Evolutionary conservation across 2,329 filamentous ascomycete genomes (phyloP).

Genomic region (Calonectria ilicicola): DNA sequence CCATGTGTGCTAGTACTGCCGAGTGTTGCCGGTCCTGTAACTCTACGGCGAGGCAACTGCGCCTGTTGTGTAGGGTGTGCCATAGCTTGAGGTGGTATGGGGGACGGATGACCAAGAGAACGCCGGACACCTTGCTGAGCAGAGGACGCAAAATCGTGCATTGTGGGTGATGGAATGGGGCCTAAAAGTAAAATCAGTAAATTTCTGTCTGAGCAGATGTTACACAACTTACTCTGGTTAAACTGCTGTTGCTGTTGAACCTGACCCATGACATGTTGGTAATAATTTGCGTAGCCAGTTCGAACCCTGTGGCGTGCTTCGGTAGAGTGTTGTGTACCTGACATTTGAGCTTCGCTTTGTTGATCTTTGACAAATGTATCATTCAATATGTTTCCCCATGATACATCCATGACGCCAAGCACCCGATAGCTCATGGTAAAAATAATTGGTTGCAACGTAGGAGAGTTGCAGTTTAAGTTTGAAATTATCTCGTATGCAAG

Average conservation of each 20-base stretch:
- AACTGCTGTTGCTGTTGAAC: slow-evolving; percentile 16
- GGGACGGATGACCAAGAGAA: slow-evolving; percentile 17
- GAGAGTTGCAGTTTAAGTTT: slow-evolving; percentile 42
- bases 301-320: slow-evolving; percentile 26
- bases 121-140: slow-evolving; percentile 22
- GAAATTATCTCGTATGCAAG: slow-evolving; percentile 41
- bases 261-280: slow-evolving; percentile 21
- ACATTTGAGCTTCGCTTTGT: slow-evolving; percentile 32
- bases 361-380: slow-evolving; percentile 41
- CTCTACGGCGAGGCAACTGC: slow-evolving; percentile 1
- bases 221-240: slow-evolving; percentile 27
- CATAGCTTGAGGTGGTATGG: slow-evolving; percentile 20
- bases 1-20: not conserved
- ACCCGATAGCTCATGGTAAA: slow-evolving; percentile 46
- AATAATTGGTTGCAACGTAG: slow-evolving; percentile 38
- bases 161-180: slow-evolving; percentile 24
- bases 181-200: slow-evolving; percentile 29
- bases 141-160: slow-evolving; percentile 3
- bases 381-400: slow-evolving; percentile 29
- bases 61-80: slow-evolving; percentile 22
- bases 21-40: not conserved
- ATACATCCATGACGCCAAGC: slow-evolving; percentile 39
- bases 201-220: not conserved
- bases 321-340: slow-evolving; percentile 8
- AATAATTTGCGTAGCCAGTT: slow-evolving; percentile 12